Evolutionary conservation across 2,329 filamentous ascomycete species (phyloP).

Genomic region (Chaetothyriales sp.): DNA sequence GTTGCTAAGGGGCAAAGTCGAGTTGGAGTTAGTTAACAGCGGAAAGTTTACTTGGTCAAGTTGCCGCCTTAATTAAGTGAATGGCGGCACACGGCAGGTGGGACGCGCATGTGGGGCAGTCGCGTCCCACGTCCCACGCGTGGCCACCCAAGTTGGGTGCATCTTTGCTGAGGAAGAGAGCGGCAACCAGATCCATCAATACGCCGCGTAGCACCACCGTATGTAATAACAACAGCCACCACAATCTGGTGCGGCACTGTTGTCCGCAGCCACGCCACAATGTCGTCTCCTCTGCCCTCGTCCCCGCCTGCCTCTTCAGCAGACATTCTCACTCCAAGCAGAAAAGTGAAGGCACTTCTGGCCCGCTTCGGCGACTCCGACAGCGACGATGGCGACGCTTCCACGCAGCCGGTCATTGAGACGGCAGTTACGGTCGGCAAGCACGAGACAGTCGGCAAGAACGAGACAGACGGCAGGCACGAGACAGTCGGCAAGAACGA

Average conservation of each 20-base stretch:
- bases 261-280: background rate
- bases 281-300: background rate
- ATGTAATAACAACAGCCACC: background rate
- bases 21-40: too few species aligned
- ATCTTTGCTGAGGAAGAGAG: background rate
- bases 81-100: background rate
- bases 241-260: background rate
- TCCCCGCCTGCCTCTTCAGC: background rate
- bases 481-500: too few species aligned
- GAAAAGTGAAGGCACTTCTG: slow-evolving; percentile 38
- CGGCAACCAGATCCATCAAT: slow-evolving; percentile 1
- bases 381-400: slow-evolving; percentile 26
- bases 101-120: background rate
- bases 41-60: too few species aligned
- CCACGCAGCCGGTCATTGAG: background rate
- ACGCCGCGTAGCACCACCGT: slow-evolving; percentile 4
- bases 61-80: too few species aligned
- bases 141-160: background rate
- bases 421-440: slow-evolving; percentile 11
- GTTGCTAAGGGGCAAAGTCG: background rate
- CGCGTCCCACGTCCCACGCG: background rate
- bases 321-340: slow-evolving; percentile 21
- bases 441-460: too few species aligned
- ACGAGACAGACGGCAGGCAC: slow-evolving; percentile 11
- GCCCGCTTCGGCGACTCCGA: slow-evolving; percentile 37